These are phyloP conservation scores for Aspergillus coremiiformis DNA, from an alignment of 495 filamentous ascomycete species.

Conservation along the genomic window DNA sequence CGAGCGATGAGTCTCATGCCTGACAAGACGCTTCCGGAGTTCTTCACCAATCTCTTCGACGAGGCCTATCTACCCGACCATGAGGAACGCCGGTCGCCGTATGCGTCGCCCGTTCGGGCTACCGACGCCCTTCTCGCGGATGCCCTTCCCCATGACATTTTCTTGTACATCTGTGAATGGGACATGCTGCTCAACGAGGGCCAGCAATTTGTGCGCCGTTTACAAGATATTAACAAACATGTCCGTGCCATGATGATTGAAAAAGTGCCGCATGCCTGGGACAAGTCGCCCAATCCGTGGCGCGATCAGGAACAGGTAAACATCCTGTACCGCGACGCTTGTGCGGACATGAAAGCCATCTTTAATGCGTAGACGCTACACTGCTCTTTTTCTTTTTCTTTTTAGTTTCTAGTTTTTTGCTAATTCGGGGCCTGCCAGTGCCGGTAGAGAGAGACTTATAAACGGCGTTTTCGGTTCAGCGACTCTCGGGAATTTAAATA, in stretches of 20 bases:
- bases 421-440: too few species aligned
- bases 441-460: too few species aligned
- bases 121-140: slow-evolving; percentile 41
- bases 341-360: slow-evolving; percentile 39
- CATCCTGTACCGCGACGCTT: slow-evolving; percentile 37
- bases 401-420: not conserved
- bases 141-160: slow-evolving; percentile 55
- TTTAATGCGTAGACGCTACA: slow-evolving; percentile 20
- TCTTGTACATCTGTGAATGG: slow-evolving; percentile 78
- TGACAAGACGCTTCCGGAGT: slow-evolving; percentile 62
- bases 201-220: slow-evolving; percentile 54
- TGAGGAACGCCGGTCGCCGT: slow-evolving; percentile 46
- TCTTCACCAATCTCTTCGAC: slow-evolving; percentile 82
- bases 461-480: not conserved
- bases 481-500: not conserved
- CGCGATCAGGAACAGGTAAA: slow-evolving; percentile 42
- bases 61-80: slow-evolving; percentile 63
- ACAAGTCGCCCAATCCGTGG: slow-evolving; percentile 76
- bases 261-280: slow-evolving; percentile 75
- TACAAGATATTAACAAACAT: slow-evolving; percentile 57
- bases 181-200: slow-evolving; percentile 84
- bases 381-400: not conserved
- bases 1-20: slow-evolving; percentile 57
- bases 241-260: slow-evolving; percentile 64
- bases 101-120: slow-evolving; percentile 57